phyloP scores from a whole-genome alignment of 2,329 filamentous ascomycete species.

The Rutstroemia sp. region DNA sequence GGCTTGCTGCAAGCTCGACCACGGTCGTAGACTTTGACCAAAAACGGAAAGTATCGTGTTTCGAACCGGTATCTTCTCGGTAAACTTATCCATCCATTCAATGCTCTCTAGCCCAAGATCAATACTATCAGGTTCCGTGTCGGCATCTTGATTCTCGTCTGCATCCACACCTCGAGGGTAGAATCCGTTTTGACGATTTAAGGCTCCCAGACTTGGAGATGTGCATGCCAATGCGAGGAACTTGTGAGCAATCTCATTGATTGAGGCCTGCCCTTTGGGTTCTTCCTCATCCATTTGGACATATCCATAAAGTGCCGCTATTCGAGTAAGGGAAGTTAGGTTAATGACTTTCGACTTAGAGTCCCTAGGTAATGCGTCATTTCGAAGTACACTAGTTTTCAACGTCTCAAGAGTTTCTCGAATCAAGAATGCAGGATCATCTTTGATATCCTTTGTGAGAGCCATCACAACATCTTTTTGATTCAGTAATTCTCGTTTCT shows the following conservation, averaged over 20 bases:
- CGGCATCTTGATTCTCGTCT: constrained; percentile 42
- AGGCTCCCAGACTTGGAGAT: constrained; percentile 61
- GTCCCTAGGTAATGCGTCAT: constrained; percentile 64
- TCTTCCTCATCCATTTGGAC: constrained; percentile 41
- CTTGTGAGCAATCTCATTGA: constrained; percentile 64
- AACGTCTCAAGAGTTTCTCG: constrained; percentile 67
- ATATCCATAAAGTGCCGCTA: constrained; percentile 66
- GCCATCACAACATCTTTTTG: constrained; percentile 62
- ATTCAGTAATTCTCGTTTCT: constrained; percentile 75
- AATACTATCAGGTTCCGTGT: constrained; percentile 40
- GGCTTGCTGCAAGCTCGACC: constrained; percentile 72
- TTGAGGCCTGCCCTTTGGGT: constrained; percentile 38
- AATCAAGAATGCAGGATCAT: constrained; percentile 70
- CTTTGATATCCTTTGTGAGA: constrained; percentile 68
- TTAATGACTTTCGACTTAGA: constrained; percentile 72
- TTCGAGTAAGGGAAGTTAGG: constrained; percentile 61
- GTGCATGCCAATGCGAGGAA: constrained; percentile 74
- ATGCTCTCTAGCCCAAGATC: constrained; percentile 63
- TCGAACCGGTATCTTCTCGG: constrained; percentile 61
- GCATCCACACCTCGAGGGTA: constrained; percentile 67
- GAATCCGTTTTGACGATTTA: constrained; percentile 72
- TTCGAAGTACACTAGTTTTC: constrained; percentile 64
- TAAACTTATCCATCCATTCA: constrained; percentile 62
- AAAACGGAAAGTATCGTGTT: constrained; percentile 78
- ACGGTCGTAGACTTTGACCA: constrained; percentile 70